A percentile compares a stretch with the other conserved stretches of the same genome.
Evolutionary conservation across 176 grass and related monocot species (phyloP).

Genomic region (Poa annua): DNA sequence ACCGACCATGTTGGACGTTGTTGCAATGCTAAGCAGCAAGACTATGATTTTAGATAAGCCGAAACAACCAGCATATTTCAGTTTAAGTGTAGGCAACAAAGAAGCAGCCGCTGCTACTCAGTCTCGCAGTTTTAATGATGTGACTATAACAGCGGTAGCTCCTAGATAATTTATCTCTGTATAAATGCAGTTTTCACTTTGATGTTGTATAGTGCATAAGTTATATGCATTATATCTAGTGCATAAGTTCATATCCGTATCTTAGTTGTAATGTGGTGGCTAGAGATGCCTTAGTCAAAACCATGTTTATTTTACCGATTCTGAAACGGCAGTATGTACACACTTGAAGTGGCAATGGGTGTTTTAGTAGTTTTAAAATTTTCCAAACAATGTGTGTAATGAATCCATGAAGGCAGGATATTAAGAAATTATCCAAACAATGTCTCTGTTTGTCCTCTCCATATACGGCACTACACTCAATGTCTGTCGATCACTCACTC

Average conservation of each 20-base stretch:
- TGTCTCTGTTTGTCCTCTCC: neutral
- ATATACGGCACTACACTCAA: neutral
- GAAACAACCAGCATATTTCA: conserved; percentile 8
- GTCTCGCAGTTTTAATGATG: neutral
- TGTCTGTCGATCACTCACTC: neutral
- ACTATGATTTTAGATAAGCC: conserved; percentile 6
- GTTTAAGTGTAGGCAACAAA: conserved; percentile 3
- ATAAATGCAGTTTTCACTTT: neutral
- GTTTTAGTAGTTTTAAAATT: neutral
- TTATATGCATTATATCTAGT: neutral
- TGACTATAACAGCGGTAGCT: conserved; percentile 1
- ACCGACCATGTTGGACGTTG: conserved; percentile 20
- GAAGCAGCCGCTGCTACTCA: neutral
- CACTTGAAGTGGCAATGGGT: neutral
- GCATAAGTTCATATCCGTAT: neutral
- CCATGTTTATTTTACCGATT: neutral
- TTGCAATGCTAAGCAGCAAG: conserved; percentile 31
- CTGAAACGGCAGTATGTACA: neutral
- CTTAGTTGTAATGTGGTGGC: neutral
- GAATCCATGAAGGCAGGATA: neutral
- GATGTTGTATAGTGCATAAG: neutral
- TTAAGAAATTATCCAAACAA: neutral
- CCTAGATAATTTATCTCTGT: neutral
- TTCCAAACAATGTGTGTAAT: neutral
- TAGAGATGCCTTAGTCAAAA: neutral